A percentile compares a stretch with the other conserved stretches of the same genome.
Evolutionary conservation across 2,329 filamentous ascomycete species (phyloP).

Genomic region (Pseudopithomyces maydicus): DNA sequence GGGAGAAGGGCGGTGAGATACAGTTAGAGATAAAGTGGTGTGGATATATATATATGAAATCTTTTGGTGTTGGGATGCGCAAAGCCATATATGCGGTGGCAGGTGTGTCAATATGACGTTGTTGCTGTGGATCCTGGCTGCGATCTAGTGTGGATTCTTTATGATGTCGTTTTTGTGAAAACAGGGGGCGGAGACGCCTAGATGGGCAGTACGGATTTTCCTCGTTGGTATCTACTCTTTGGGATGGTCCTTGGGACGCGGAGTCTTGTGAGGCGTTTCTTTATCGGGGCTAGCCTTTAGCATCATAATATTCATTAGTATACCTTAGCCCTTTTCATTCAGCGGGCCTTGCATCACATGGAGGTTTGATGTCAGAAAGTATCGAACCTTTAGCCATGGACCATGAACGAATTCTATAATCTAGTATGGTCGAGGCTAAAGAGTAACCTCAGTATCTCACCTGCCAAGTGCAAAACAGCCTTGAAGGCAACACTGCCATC

Average conservation of each 20-base stretch:
- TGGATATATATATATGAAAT: background rate
- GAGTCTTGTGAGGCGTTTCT: background rate
- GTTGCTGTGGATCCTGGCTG: background rate
- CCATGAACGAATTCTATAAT: too few relatives aligned
- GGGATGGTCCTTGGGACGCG: background rate
- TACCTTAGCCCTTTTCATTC: too few relatives aligned
- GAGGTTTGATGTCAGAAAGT: too few relatives aligned
- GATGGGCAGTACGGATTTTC: background rate
- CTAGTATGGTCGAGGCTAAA: too few relatives aligned
- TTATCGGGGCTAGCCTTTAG: too few relatives aligned
- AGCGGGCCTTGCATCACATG: too few relatives aligned
- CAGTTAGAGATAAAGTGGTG: background rate
- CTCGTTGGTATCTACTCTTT: background rate
- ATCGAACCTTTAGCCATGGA: too few relatives aligned
- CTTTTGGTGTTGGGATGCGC: background rate
- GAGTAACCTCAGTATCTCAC: too few relatives aligned
- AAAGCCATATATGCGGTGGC: background rate
- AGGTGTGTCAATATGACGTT: constrained; percentile 4
- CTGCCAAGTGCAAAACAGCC: too few relatives aligned
- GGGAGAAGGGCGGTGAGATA: too few relatives aligned
- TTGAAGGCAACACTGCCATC: too few relatives aligned
- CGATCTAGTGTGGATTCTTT: background rate
- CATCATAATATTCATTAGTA: too few relatives aligned
- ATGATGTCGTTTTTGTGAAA: background rate
- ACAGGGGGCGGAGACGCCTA: background rate